phyloP scores from a whole-genome alignment of 108 stramenopile species.

The Seminavis robusta region DNA sequence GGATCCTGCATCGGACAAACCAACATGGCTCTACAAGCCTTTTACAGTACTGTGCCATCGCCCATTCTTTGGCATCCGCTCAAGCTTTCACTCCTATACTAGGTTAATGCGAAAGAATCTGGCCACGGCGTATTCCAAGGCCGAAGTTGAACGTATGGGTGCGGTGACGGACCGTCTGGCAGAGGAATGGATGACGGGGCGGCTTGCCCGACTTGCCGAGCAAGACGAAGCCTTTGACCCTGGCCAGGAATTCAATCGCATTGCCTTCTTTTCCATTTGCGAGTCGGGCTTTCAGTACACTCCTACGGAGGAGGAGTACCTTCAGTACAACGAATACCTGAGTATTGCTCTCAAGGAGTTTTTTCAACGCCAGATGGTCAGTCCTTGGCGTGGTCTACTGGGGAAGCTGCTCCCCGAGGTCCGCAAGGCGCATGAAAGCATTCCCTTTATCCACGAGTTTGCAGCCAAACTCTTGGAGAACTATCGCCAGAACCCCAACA shows the following conservation, averaged over 20 bases:
- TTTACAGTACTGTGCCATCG: no score
- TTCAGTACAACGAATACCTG: conserved; percentile 4
- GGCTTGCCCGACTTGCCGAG: conserved; percentile 5
- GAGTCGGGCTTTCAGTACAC: conserved; percentile 40
- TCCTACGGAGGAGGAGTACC: conserved; percentile 17
- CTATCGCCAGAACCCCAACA: conserved; percentile 11
- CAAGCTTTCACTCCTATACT: background rate
- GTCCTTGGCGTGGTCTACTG: conserved; percentile 31
- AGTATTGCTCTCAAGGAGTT: conserved; percentile 24
- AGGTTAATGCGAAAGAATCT: conserved; percentile 21
- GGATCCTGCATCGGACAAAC: background rate
- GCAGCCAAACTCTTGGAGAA: conserved; percentile 6
- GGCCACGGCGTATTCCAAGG: conserved; percentile 30
- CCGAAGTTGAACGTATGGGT: conserved; percentile 36
- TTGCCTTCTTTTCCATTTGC: conserved; percentile 31
- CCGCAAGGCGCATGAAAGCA: conserved; percentile 15
- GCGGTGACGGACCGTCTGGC: conserved; percentile 14
- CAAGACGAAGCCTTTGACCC: conserved; percentile 28
- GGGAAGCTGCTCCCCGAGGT: conserved; percentile 18
- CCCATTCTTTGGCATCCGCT: no score
- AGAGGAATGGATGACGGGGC: conserved; percentile 25
- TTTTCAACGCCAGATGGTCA: conserved; percentile 17
- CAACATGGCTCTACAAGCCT: background rate
- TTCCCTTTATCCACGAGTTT: background rate
- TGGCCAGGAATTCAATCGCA: conserved; percentile 20